Base-by-base conservation (phyloP, 768 basidiomycete genomes). In the Gelatoporia subvermispora region DNA sequence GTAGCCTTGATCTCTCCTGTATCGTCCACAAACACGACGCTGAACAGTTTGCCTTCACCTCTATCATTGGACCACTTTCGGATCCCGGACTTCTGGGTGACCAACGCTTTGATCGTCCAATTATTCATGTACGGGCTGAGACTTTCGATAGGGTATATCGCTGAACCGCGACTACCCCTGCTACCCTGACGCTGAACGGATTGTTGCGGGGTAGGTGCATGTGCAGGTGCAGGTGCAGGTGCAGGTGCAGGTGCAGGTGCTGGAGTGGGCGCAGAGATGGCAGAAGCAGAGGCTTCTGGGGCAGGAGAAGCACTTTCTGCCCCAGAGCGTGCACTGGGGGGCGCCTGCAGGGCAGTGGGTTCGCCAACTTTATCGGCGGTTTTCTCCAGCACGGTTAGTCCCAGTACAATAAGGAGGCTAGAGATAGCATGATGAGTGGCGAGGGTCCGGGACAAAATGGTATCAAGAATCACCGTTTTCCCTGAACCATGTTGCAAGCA, bases 91-190 rank as follows among this genome's bases (percentile, higher is more conserved):
- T 95, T 97, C 53, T 88, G 80, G 11, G 83, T 88, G 42, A 97
- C 91, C 36, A 91, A 85, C 23, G 91, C 95, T 65, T 93, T 93
- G 74, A 98, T 95, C 9, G 90, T 93, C 96, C 96, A 99, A 66
- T 91, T 91, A 71, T 95, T 97, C 68, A 96, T 93, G 60, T 97
- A 98, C 8, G 95, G 95, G 61, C 88, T 93, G 39, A 98, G 78
- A 4, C 84, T 88, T 63, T 96, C 95, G 55, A 99, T 98, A 2
- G 94, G 95, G 66, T 84, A 84, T 25, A 84, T 65, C 0, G 75
- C 58, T 11, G 62, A 60, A 11, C 54, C 53, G 35, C 64, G 66
- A 21, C 60, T 58, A 18, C 48, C 45, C 45, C 2, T 36, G 41
- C 35, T 39, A 46, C 51, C 10, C 40, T 44, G 53, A 20, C 47